Base-by-base conservation (phyloP, 176 grass and related monocot species). In the Guadua angustifolia region DNA sequence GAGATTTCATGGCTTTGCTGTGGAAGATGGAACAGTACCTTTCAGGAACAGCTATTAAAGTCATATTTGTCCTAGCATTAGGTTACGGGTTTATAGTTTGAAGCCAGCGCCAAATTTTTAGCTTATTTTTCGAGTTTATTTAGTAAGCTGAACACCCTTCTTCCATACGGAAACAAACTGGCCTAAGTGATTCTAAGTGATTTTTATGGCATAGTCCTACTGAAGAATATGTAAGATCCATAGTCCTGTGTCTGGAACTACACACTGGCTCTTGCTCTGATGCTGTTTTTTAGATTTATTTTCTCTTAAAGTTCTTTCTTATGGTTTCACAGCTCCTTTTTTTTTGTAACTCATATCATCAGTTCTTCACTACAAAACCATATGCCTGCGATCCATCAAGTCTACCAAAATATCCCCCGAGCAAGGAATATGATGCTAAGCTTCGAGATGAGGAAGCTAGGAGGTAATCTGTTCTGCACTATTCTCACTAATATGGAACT, bases 401-500 rank as follows among this genome's bases (percentile, higher is more conserved):
- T 63, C 88, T 99, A 78, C 93, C 96, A 8, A 99, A 95, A 88
- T 99, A 99, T 90, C 96, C 96, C 77, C 96, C 96, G 36, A 95
- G 96, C 71, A 99, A 99, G 87, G 93, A 99, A 83, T 99, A 99
- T 35, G 93, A 95, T 75, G 96, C 91, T 58, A 99, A 95, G 65
- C 93, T 95, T 87, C 89, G 93, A 81, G 94, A 98, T 81, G 96
- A 95, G 68, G 93, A 95, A 88, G 93, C 91, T 70, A 91, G 91
- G 79, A 92, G 96, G 96, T 94, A 86, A 75, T 56, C 15, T 9
- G 15, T 14, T 36, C 13, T 66, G 63, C 63, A 66, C 29, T 0
- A 66, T 36, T 66, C 3, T 66, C 14, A 36, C 14, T 4, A 18
- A 35, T 18, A 66, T 15, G 14, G 63, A 18, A 18, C 18, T 38